A percentile compares a stretch with the other conserved stretches of the same genome.
These are phyloP conservation scores for Phytophthora colocasiae DNA, from an alignment of 352 stramenopile genomes.

Conservation along the genomic window DNA sequence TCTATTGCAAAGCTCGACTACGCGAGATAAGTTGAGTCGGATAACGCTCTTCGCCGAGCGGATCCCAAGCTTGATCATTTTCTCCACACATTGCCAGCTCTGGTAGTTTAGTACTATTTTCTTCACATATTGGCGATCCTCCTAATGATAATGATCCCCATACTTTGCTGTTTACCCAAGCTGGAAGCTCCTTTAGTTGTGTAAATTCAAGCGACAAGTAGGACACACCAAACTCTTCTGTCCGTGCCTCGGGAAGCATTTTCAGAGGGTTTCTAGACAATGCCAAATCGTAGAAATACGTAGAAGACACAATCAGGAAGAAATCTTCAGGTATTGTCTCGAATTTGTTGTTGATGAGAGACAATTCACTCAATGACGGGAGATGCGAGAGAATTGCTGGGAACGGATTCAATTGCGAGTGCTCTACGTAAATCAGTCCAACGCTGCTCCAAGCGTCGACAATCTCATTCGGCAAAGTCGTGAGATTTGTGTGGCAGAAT, in stretches of 20 bases:
- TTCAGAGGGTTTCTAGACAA: constrained; percentile 40
- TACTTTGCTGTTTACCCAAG: constrained; percentile 6
- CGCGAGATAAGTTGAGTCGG: background rate
- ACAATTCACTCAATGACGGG: constrained; percentile 34
- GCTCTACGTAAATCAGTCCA: constrained; percentile 36
- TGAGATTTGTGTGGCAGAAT: constrained; percentile 3
- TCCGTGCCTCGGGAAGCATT: constrained; percentile 26
- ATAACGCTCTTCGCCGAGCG: constrained; percentile 39
- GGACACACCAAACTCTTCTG: constrained; percentile 24
- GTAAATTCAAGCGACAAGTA: constrained; percentile 46
- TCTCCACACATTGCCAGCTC: constrained; percentile 4
- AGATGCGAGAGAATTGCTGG: constrained; percentile 29
- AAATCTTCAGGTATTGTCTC: constrained; percentile 22
- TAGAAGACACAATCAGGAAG: constrained; percentile 12
- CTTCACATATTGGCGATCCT: background rate
- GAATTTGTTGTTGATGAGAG: constrained; percentile 44
- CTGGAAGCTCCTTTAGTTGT: background rate
- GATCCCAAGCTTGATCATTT: constrained; percentile 5
- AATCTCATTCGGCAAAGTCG: background rate
- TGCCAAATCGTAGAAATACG: constrained; percentile 34
- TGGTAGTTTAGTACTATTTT: background rate
- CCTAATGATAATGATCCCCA: background rate
- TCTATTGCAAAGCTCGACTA: background rate
- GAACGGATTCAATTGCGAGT: constrained; percentile 36
- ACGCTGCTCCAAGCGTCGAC: constrained; percentile 5